These are phyloP conservation scores for Aspergillus asperescens DNA, from an alignment of 495 filamentous ascomycete genomes.

Conservation along the genomic window DNA sequence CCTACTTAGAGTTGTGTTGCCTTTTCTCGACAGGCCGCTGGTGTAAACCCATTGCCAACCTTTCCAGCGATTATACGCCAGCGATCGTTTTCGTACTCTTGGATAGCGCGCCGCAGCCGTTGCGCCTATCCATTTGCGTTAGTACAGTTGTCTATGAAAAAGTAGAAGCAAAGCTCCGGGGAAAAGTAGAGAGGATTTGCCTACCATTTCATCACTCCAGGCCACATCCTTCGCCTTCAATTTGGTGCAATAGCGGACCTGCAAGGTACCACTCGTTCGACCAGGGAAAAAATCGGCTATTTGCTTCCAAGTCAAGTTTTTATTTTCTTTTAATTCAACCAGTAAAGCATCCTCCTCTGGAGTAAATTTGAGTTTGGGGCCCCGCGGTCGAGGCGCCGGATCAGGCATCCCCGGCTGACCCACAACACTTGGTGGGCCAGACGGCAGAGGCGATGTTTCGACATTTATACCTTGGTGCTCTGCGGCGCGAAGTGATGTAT, in stretches of 20 bases:
- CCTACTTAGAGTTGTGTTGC: constrained; percentile 49
- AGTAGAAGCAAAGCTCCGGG: not conserved
- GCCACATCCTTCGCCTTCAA: constrained; percentile 85
- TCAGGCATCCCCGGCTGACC: constrained; percentile 77
- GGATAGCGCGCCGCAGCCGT: constrained; percentile 69
- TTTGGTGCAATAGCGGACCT: constrained; percentile 92
- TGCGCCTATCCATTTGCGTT: constrained; percentile 52
- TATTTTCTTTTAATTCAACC: constrained; percentile 86
- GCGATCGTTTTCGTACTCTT: constrained; percentile 84
- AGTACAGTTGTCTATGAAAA: not conserved
- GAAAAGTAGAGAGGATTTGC: constrained; percentile 25
- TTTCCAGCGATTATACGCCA: constrained; percentile 86
- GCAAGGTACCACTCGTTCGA: constrained; percentile 77
- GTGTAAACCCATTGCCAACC: constrained; percentile 78
- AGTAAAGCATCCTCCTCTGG: constrained; percentile 80
- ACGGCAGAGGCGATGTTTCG: constrained; percentile 23
- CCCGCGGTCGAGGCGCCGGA: constrained; percentile 68
- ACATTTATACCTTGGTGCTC: constrained; percentile 25
- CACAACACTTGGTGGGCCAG: constrained; percentile 62
- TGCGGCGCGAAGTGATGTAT: constrained; percentile 40
- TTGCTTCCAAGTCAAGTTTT: constrained; percentile 91
- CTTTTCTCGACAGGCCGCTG: constrained; percentile 77
- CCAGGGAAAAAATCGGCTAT: constrained; percentile 93
- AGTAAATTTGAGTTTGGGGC: constrained; percentile 85
- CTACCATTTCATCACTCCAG: constrained; percentile 89